Evolutionary conservation across 768 basidiomycete species (phyloP), one percentile per base, ranked within the genome.

Genomic region (Chalciporus chontae): DNA sequence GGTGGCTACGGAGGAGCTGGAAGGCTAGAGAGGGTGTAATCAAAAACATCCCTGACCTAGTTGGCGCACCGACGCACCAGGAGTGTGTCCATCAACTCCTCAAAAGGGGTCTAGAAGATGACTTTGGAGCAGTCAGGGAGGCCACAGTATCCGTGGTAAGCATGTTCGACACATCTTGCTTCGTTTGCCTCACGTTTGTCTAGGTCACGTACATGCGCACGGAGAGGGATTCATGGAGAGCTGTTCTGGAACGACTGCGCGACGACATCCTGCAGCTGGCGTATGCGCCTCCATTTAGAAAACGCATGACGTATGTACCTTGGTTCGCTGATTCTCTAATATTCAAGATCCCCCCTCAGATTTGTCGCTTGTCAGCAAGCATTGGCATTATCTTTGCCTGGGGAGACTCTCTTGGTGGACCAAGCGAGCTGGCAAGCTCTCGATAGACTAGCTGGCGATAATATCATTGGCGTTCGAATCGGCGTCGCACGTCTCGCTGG

Each of bases 41-140:
- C 38, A 73, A 75, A 49, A 72, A 76, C 31, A 67, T 94, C 17
- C 72, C 73, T 11, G 73, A 69, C 18, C 75, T 91, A 54, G 62
- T 71, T 23, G 67, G 77, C 13, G 73, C 71, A 14, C 62, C 68
- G 18, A 70, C 76, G 15, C 68, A 73, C 21, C 70, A 75, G 29
- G 70, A 71, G n/a, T 63, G 73, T 14, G 63, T 90, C n/a, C 64
- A 76, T 39, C 69, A 67, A 40, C 70, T 94, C 27, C 66, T 90
- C 48, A 68, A 69, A 51, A 73, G 71, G 50, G 89, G 84, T 0
- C 69, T 95, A 37, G 78, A 81, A 54, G 94, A 96, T 60, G 71
- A 70, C 15, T 89, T 90, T 46, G 86, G 91, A n/a, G 83, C 87
- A 31, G 92, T 98, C 4, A 74, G 94, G 46, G 88, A 91, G 60